A percentile compares a stretch with the other conserved stretches of the same genome.
Conservation (phyloP, 805 yeast species). For the Yarrowia divulgata region DNA sequence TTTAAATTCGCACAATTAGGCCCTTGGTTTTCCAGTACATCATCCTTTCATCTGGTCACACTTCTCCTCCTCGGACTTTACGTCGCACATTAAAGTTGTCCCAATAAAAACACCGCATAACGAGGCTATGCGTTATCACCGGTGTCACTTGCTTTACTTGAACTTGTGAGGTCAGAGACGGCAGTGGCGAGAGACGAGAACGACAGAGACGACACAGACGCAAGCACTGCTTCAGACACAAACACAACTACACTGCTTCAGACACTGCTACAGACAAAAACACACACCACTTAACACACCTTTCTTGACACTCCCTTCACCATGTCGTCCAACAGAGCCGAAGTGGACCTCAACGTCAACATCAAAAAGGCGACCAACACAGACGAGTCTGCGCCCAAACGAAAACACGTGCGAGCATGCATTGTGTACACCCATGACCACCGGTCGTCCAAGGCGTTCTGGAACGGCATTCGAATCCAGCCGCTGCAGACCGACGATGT, state of each 20-base stretch:
- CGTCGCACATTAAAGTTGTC: conserved; percentile 18
- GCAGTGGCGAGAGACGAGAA: neutral
- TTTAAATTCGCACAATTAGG: neutral
- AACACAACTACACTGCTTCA: neutral
- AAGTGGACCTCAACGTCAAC: conserved; percentile 54
- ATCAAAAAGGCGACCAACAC: conserved; percentile 83
- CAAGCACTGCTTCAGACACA: neutral
- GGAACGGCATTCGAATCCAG: conserved; percentile 79
- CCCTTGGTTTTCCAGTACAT: no score
- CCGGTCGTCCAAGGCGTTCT: conserved; percentile 79
- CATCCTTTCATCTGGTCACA: neutral
- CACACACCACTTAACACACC: no score
- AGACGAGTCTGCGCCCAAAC: conserved; percentile 91
- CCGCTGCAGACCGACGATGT: conserved; percentile 85
- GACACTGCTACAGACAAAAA: neutral
- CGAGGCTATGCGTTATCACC: conserved; percentile 39
- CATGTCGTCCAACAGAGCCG: conserved; percentile 46
- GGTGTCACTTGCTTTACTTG: conserved; percentile 12
- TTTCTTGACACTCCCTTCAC: no score
- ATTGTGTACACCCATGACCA: conserved; percentile 98
- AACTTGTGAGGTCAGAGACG: neutral
- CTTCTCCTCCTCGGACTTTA: conserved; percentile 13
- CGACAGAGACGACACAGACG: neutral
- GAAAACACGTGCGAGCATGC: conserved; percentile 95
- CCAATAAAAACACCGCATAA: conserved; percentile 38